phyloP scores from a whole-genome alignment of 495 filamentous ascomycete genomes.

The Pyronema omphalodes region DNA sequence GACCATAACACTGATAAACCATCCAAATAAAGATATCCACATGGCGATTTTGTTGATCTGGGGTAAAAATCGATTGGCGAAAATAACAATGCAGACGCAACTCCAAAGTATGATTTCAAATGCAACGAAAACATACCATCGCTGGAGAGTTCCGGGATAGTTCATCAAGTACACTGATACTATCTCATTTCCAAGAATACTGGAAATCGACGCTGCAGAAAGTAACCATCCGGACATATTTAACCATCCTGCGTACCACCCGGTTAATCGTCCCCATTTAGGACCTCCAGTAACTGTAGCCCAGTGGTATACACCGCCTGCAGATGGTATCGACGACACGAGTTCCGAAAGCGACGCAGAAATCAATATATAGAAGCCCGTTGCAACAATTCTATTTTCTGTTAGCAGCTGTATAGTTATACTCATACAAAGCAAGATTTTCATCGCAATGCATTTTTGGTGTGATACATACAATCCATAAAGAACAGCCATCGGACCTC shows the following conservation, averaged over 20 bases:
- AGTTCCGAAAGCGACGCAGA: conserved; percentile 49
- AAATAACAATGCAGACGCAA: conserved; percentile 44
- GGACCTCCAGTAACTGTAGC: conserved; percentile 54
- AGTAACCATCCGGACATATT: conserved; percentile 59
- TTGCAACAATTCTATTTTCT: conserved; percentile 26
- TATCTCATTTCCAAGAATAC: conserved; percentile 49
- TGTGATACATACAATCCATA: conserved; percentile 31
- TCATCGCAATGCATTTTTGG: not conserved
- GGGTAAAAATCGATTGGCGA: conserved; percentile 49
- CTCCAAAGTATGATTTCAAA: conserved; percentile 52
- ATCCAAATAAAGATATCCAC: conserved; percentile 49
- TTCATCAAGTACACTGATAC: conserved; percentile 55
- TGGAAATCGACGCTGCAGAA: conserved; percentile 47
- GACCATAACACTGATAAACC: conserved; percentile 54
- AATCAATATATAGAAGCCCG: conserved; percentile 34
- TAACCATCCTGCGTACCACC: conserved; percentile 65
- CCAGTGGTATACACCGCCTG: conserved; percentile 79
- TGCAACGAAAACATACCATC: conserved; percentile 61
- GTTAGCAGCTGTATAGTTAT: not conserved
- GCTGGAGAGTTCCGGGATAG: conserved; percentile 39
- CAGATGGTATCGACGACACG: conserved; percentile 59
- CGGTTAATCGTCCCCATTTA: conserved; percentile 45
- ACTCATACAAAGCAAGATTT: not conserved
- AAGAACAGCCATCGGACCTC: conserved; percentile 33
- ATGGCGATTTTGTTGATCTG: conserved; percentile 46